A percentile compares a stretch with the other conserved stretches of the same genome.
Evolutionary conservation across 2,329 filamentous ascomycete genomes (phyloP).

Genomic region (Cladosporium sp.): DNA sequence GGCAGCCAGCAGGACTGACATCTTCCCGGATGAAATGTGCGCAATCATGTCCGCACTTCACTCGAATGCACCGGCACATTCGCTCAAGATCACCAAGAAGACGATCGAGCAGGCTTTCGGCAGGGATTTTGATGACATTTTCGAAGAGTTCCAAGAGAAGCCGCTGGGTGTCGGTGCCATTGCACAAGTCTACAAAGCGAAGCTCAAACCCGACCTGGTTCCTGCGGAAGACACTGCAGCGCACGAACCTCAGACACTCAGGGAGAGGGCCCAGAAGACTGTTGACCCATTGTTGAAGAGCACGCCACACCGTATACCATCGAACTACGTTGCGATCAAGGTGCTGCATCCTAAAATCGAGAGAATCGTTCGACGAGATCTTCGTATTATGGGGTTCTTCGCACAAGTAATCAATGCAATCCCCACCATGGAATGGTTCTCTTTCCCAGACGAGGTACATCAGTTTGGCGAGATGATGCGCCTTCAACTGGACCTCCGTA

Average conservation of each 20-base stretch:
- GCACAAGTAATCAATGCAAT: slow-evolving; percentile 77
- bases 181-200: slow-evolving; percentile 95
- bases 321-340: slow-evolving; percentile 90
- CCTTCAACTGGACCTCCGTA: slow-evolving; percentile 90
- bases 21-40: slow-evolving; percentile 92
- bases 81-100: slow-evolving; percentile 70
- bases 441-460: slow-evolving; percentile 84
- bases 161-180: slow-evolving; percentile 94
- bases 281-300: slow-evolving; percentile 85
- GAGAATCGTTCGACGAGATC: slow-evolving; percentile 79
- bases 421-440: slow-evolving; percentile 95
- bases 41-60: slow-evolving; percentile 90
- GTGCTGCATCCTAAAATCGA: slow-evolving; percentile 92
- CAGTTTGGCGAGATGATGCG: slow-evolving; percentile 99
- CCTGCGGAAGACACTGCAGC: slow-evolving; percentile 57
- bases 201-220: slow-evolving; percentile 74
- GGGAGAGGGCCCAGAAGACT: slow-evolving; percentile 69
- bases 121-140: slow-evolving; percentile 80
- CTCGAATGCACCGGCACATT: slow-evolving; percentile 90
- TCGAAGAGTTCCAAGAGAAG: slow-evolving; percentile 87
- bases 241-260: slow-evolving; percentile 53
- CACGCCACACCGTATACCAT: slow-evolving; percentile 78
- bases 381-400: slow-evolving; percentile 92
- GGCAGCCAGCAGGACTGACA: slow-evolving; percentile 93
- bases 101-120: slow-evolving; percentile 82